These are phyloP conservation scores for Calvatia gigantea DNA, from an alignment of 768 basidiomycete species.

Conservation along the genomic window DNA sequence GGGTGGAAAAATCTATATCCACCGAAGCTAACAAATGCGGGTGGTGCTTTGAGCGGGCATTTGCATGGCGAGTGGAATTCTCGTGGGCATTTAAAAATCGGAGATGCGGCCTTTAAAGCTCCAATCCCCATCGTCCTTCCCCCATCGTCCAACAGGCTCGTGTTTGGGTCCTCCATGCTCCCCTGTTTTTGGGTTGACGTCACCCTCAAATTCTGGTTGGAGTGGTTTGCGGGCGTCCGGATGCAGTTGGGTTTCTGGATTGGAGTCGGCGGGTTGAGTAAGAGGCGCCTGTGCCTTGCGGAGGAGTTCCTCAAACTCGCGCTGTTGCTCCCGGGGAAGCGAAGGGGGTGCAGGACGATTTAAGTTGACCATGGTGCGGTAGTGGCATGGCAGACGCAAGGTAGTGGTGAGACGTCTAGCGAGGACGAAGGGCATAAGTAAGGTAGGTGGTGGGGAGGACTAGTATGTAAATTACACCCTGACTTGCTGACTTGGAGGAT, in stretches of 20 bases:
- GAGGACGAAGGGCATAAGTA: neutral
- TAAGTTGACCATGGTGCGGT: slow-evolving; percentile 30
- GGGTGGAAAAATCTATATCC: too few relatives aligned
- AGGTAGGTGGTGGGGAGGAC: neutral
- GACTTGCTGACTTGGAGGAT: neutral
- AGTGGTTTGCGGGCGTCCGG: slow-evolving; percentile 64
- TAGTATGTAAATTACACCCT: neutral
- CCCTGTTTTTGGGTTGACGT: slow-evolving; percentile 77
- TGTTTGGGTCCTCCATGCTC: slow-evolving; percentile 85
- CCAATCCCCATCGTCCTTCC: slow-evolving; percentile 70
- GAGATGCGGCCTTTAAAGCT: slow-evolving; percentile 87
- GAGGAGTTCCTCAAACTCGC: slow-evolving; percentile 83
- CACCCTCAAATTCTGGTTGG: slow-evolving; percentile 72
- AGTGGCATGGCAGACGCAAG: neutral
- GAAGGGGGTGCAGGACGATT: slow-evolving; percentile 70
- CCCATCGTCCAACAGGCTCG: slow-evolving; percentile 71
- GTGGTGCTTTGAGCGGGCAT: too few relatives aligned
- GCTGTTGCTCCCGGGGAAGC: slow-evolving; percentile 71
- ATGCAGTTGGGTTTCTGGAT: slow-evolving; percentile 47
- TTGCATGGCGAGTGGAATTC: too few relatives aligned
- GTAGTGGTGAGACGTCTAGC: neutral
- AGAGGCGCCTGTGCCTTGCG: slow-evolving; percentile 52
- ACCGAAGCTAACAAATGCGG: too few relatives aligned
- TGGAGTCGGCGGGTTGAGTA: slow-evolving; percentile 23
- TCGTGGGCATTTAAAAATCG: slow-evolving; percentile 56